phyloP scores from a whole-genome alignment of 768 basidiomycete genomes.

The Lactifluus hygrophoroides region DNA sequence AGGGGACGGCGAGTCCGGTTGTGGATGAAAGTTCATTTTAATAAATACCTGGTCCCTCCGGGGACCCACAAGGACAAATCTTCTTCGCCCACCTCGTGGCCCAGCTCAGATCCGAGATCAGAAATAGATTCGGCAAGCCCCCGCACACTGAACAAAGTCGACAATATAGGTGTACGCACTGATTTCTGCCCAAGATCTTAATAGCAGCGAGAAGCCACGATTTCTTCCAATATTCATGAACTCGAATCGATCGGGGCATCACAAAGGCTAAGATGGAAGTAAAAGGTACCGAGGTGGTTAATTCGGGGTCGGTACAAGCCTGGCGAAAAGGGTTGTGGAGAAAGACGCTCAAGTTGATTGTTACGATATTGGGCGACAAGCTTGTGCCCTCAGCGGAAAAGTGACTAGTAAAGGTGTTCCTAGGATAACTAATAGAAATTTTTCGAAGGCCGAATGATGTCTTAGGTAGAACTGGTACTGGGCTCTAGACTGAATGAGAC shows the following conservation, averaged over 20 bases:
- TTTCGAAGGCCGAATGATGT: neutral
- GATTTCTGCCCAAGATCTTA: neutral
- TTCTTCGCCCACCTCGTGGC: constrained; percentile 1
- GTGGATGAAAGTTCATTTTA: constrained; percentile 8
- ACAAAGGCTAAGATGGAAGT: neutral
- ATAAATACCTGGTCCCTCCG: constrained; percentile 9
- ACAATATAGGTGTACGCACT: neutral
- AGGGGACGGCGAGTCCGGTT: neutral
- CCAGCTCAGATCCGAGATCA: constrained; percentile 13
- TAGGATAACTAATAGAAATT: neutral
- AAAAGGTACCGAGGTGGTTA: neutral
- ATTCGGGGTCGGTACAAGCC: neutral
- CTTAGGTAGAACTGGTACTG: neutral
- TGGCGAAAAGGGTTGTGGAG: constrained; percentile 6
- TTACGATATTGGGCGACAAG: neutral
- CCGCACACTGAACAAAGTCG: constrained; percentile 15
- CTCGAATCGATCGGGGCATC: neutral
- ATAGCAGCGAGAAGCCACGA: neutral
- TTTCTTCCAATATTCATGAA: neutral
- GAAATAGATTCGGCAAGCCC: constrained; percentile 4
- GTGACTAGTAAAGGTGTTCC: neutral
- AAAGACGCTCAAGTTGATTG: neutral
- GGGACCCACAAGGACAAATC: constrained; percentile 12
- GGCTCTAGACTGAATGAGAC: neutral
- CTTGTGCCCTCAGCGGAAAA: neutral